These are phyloP conservation scores for Paramecium sonneborni DNA, from an alignment of 73 alveolate genomes.

Conservation along the genomic window DNA sequence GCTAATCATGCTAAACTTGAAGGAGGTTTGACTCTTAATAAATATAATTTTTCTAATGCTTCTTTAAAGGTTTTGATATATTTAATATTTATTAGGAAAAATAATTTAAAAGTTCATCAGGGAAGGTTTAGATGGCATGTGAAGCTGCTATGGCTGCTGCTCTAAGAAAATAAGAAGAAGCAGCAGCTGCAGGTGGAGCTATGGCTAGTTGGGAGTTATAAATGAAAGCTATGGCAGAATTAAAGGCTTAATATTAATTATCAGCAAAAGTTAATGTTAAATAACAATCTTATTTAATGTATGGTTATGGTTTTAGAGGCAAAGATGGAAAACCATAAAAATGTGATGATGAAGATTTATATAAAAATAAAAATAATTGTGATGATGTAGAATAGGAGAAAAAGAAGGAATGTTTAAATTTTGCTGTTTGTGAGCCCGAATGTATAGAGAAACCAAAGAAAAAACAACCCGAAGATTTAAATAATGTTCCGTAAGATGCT, in stretches of 20 bases:
- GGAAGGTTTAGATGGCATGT: not conserved
- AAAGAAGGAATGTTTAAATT: not conserved
- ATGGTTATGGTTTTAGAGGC: not conserved
- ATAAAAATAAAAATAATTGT: not conserved
- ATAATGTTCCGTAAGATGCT: not conserved
- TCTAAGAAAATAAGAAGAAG: not conserved
- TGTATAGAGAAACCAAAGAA: not conserved
- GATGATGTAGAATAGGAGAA: not conserved
- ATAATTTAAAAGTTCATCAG: not conserved
- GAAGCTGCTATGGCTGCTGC: conserved; percentile 4
- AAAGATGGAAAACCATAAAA: not conserved
- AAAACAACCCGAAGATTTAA: not conserved
- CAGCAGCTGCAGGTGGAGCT: not conserved
- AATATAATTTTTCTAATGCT: not conserved
- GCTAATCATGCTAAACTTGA: not conserved
- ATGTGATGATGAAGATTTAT: not conserved
- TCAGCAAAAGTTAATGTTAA: not conserved
- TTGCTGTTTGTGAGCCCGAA: not conserved
- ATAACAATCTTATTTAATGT: not conserved
- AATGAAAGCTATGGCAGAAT: not conserved
- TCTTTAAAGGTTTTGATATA: not conserved
- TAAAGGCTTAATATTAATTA: not conserved
- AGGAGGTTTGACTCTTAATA: not conserved
- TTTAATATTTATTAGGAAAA: not conserved
- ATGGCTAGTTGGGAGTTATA: not conserved